Evolutionary conservation across 2,329 filamentous ascomycete genomes (phyloP).

Genomic region (Pseudocercospora vitis): DNA sequence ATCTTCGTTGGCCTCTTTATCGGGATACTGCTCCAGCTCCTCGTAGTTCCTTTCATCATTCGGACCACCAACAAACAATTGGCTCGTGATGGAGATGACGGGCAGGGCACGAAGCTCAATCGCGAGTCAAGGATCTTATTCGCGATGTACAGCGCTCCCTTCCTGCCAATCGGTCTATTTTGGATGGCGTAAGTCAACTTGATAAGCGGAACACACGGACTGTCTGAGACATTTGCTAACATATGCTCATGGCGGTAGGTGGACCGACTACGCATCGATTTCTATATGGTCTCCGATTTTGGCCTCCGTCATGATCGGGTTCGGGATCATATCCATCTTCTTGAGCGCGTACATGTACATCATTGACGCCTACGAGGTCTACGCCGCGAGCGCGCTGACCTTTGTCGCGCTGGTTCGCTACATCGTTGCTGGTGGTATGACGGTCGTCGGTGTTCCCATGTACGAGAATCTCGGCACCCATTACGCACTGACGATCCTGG

Average conservation of each 20-base stretch:
- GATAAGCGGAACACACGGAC: too few relatives aligned
- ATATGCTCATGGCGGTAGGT: too few relatives aligned
- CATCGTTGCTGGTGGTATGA: slow-evolving; percentile 6
- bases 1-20: slow-evolving; percentile 48
- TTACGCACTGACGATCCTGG: not conserved
- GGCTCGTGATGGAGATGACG: too few relatives aligned
- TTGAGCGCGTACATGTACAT: slow-evolving; percentile 38
- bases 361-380: slow-evolving; percentile 42
- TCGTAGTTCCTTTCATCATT: too few relatives aligned
- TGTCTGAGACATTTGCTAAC: too few relatives aligned
- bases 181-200: too few relatives aligned
- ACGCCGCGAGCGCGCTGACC: slow-evolving; percentile 44
- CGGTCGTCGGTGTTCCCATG: not conserved
- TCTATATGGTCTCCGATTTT: not conserved
- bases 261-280: slow-evolving; percentile 41
- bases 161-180: slow-evolving; percentile 49
- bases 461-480: not conserved
- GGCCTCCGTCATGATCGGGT: slow-evolving; percentile 44
- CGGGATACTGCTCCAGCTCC: too few relatives aligned
- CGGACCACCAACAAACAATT: too few relatives aligned
- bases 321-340: slow-evolving; percentile 47
- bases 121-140: too few relatives aligned
- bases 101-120: too few relatives aligned
- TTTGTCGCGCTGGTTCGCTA: slow-evolving; percentile 33
- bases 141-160: slow-evolving; percentile 45